phyloP scores from a whole-genome alignment of 176 grass and related monocot genomes.

The Saccharum spontaneum region DNA sequence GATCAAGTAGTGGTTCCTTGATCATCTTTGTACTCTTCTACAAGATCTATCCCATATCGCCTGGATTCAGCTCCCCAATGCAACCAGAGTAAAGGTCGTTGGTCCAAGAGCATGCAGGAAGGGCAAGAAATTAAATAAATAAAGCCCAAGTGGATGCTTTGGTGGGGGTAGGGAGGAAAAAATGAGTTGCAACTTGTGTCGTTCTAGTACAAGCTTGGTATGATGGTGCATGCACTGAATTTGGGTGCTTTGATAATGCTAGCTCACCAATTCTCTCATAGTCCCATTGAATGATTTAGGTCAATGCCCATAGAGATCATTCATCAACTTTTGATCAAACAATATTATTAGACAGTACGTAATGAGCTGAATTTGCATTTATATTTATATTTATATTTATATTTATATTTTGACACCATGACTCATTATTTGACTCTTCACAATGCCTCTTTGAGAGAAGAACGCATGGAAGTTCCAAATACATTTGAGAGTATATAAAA shows the following conservation, averaged over 20 bases:
- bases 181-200: neutral
- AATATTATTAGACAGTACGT: too few species aligned
- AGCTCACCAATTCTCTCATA: neutral
- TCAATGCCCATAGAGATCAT: neutral
- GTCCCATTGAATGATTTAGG: neutral
- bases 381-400: too few species aligned
- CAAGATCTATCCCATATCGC: neutral
- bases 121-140: neutral
- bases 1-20: neutral
- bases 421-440: too few species aligned
- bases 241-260: constrained; percentile 1
- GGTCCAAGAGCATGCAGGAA: neutral
- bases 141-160: constrained; percentile 7
- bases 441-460: too few species aligned
- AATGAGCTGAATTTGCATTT: neutral
- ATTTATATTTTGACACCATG: neutral
- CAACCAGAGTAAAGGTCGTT: neutral
- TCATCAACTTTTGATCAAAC: neutral
- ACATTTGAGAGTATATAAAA: too few species aligned
- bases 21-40: neutral
- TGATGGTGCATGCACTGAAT: constrained; percentile 12
- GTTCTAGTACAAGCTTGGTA: neutral
- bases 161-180: neutral
- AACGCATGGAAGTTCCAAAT: too few species aligned
- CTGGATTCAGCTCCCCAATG: neutral